Conservation (phyloP, 768 basidiomycete genomes). For the Auriculariales sp. region DNA sequence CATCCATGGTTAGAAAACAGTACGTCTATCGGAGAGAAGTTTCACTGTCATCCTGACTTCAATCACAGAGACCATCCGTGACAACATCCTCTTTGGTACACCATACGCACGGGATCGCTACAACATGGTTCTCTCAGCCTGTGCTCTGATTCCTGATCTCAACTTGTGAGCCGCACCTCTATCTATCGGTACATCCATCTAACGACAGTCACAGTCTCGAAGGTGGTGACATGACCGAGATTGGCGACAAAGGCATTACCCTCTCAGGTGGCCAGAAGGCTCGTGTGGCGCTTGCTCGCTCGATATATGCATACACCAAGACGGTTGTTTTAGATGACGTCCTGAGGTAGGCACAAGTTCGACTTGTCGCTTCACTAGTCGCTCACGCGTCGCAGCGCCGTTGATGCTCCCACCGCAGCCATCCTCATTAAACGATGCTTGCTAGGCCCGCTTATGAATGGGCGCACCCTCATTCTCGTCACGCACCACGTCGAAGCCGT, state of each 20-base stretch:
- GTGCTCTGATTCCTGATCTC: conserved; percentile 56
- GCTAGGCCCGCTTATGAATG: conserved; percentile 40
- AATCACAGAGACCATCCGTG: conserved; percentile 62
- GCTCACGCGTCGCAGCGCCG: too few relatives aligned
- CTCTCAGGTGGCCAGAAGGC: conserved; percentile 61
- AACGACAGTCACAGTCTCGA: conserved; percentile 25
- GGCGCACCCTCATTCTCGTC: conserved; percentile 68
- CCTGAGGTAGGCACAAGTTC: too few relatives aligned
- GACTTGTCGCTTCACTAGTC: too few relatives aligned
- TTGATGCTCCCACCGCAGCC: conserved; percentile 65
- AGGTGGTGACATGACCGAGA: conserved; percentile 66
- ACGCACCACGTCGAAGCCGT: conserved; percentile 72
- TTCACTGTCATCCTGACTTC: too few relatives aligned
- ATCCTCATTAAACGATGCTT: conserved; percentile 55
- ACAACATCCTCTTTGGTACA: conserved; percentile 54
- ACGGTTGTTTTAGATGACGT: conserved; percentile 16
- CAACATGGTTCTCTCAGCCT: conserved; percentile 52
- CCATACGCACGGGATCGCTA: conserved; percentile 51
- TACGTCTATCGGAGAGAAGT: neutral
- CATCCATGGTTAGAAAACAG: neutral
- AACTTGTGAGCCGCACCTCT: conserved; percentile 21
- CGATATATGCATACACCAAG: conserved; percentile 59
- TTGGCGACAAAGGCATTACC: conserved; percentile 21
- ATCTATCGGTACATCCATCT: neutral
- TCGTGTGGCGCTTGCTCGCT: conserved; percentile 61